Conservation (phyloP, 2,329 filamentous ascomycete species). For the Dothideomycetes sp. region DNA sequence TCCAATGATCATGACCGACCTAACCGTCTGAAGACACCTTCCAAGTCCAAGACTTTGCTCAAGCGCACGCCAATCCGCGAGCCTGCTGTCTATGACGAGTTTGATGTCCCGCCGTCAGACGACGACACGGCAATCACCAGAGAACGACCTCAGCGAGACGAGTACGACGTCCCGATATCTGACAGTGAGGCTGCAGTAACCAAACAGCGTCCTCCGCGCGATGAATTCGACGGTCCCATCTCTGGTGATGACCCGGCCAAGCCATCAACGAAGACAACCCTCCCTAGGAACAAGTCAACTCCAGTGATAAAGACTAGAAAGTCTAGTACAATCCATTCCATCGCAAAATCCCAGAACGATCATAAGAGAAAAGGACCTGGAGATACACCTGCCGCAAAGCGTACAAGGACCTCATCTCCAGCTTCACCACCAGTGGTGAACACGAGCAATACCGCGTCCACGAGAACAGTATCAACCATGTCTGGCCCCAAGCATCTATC, state of each 20-base stretch:
- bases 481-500: too few species aligned
- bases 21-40: neutral
- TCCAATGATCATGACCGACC: neutral
- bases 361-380: too few species aligned
- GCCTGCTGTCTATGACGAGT: conserved; percentile 21
- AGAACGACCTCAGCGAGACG: conserved; percentile 4
- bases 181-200: neutral
- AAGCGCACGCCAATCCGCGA: neutral
- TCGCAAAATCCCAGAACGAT: too few species aligned
- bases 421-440: too few species aligned
- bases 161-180: neutral
- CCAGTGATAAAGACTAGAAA: too few species aligned
- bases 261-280: too few species aligned
- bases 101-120: conserved; percentile 31
- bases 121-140: conserved; percentile 16
- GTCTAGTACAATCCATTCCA: too few species aligned
- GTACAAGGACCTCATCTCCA: too few species aligned
- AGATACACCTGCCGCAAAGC: too few species aligned
- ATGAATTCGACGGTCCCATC: conserved; percentile 26
- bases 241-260: conserved; percentile 8
- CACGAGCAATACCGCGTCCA: too few species aligned
- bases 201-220: neutral
- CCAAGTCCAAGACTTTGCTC: neutral
- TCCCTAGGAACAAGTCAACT: too few species aligned
- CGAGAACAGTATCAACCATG: too few species aligned